Conservation (phyloP, 208 protist species). For the Trypanosoma mega region DNA sequence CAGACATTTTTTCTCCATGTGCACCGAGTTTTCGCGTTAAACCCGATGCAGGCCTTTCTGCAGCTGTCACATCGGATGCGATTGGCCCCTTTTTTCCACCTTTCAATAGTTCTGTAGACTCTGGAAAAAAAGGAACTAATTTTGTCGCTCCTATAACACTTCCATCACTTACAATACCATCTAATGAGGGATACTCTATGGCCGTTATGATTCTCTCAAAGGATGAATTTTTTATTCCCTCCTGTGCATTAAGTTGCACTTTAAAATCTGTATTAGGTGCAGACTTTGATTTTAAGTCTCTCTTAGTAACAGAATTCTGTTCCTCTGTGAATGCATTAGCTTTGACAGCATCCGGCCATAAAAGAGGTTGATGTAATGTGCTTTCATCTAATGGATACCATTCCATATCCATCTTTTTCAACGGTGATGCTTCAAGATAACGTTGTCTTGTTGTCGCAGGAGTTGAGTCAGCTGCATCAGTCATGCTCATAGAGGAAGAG, state of each 20-base stretch:
- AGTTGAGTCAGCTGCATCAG: background rate
- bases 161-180: slow-evolving; percentile 14
- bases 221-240: background rate
- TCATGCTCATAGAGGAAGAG: background rate
- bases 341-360: background rate
- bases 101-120: background rate
- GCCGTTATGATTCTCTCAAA: slow-evolving; percentile 15
- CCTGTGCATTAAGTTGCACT: background rate
- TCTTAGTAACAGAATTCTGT: background rate
- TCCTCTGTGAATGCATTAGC: background rate
- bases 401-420: slow-evolving; percentile 12
- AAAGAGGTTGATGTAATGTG: background rate
- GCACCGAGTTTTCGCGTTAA: slow-evolving; percentile 1
- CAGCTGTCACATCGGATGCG: too few species aligned
- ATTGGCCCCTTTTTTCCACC: background rate
- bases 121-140: slow-evolving; percentile 26
- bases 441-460: background rate
- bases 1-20: background rate
- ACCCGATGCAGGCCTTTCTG: too few species aligned
- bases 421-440: background rate
- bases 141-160: slow-evolving; percentile 9
- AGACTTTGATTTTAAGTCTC: slow-evolving; percentile 4
- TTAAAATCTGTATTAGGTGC: background rate
- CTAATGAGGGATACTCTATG: slow-evolving; percentile 29
- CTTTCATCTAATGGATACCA: slow-evolving; percentile 12